phyloP scores from a whole-genome alignment of 163 green algal genomes.

The Smithsoniella earleae region DNA sequence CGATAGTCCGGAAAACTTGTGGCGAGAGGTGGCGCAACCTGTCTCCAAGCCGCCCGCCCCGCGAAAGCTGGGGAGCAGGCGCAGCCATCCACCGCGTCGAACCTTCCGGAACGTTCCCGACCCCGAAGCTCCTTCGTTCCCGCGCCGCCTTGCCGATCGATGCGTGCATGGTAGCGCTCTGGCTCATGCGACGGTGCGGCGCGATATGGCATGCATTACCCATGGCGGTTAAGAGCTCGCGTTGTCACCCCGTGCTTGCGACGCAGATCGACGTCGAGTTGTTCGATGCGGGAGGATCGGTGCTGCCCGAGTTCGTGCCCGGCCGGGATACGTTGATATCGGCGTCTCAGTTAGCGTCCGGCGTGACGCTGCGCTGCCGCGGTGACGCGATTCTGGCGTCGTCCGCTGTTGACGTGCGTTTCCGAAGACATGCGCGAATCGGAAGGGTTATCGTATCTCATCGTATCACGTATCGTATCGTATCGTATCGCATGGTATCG shows the following conservation, averaged over 20 bases:
- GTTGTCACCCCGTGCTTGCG: background rate
- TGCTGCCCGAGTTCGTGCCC: background rate
- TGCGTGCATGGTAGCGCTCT: background rate
- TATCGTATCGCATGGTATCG: background rate
- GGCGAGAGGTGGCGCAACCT: constrained; percentile 11
- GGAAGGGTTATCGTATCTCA: background rate
- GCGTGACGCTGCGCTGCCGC: background rate
- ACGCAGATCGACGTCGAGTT: background rate
- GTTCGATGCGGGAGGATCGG: background rate
- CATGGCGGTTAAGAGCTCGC: background rate
- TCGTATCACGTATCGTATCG: background rate
- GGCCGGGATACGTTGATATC: background rate
- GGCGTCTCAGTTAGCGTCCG: background rate
- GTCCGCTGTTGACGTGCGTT: background rate
- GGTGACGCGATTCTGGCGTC: background rate
- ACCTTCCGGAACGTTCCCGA: background rate
- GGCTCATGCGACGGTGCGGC: background rate
- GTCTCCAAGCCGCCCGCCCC: constrained; percentile 35
- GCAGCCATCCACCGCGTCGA: constrained; percentile 35
- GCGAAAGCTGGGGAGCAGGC: too few species aligned
- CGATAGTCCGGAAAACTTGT: background rate
- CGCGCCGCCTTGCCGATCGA: background rate
- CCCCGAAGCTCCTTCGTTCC: background rate
- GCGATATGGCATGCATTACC: background rate
- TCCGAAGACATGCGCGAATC: background rate